phyloP scores from a whole-genome alignment of 2,329 filamentous ascomycete genomes.

The Colletotrichum truncatum region DNA sequence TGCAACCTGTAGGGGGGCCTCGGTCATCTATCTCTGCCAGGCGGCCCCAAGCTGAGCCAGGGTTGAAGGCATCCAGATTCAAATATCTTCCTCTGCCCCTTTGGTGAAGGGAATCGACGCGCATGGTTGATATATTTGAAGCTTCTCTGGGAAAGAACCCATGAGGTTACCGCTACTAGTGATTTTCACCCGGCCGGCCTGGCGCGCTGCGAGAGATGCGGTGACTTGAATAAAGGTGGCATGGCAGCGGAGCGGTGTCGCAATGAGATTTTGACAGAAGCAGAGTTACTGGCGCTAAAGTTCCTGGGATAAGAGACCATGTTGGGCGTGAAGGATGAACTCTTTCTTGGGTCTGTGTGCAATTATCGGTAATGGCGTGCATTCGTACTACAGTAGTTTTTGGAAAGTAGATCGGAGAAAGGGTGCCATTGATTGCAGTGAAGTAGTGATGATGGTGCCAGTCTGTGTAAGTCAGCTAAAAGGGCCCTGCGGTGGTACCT shows the following conservation, averaged over 20 bases:
- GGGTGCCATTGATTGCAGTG: background rate
- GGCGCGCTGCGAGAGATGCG: conserved; percentile 5
- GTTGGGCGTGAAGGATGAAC: background rate
- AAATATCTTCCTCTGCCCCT: background rate
- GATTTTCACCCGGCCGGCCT: background rate
- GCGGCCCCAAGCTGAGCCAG: background rate
- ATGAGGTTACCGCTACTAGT: too few relatives aligned
- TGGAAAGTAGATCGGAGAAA: too few relatives aligned
- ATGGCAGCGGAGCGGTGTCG: conserved; percentile 19
- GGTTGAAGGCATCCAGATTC: background rate
- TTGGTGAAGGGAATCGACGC: conserved; percentile 1
- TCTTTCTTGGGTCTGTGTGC: background rate
- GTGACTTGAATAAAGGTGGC: conserved; percentile 20
- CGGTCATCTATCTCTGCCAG: background rate
- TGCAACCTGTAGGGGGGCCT: background rate
- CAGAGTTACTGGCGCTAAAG: conserved; percentile 1
- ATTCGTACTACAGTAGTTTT: background rate
- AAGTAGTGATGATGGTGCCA: too few relatives aligned
- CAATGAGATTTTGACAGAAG: conserved; percentile 16
- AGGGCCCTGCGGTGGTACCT: too few relatives aligned
- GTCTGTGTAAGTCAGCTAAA: too few relatives aligned
- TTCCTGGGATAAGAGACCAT: background rate
- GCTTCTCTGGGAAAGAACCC: background rate
- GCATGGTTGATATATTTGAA: background rate
- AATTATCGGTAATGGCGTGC: background rate